These are phyloP conservation scores for Penicillium longicatenatum DNA, from an alignment of 495 filamentous ascomycete species.

Conservation along the genomic window DNA sequence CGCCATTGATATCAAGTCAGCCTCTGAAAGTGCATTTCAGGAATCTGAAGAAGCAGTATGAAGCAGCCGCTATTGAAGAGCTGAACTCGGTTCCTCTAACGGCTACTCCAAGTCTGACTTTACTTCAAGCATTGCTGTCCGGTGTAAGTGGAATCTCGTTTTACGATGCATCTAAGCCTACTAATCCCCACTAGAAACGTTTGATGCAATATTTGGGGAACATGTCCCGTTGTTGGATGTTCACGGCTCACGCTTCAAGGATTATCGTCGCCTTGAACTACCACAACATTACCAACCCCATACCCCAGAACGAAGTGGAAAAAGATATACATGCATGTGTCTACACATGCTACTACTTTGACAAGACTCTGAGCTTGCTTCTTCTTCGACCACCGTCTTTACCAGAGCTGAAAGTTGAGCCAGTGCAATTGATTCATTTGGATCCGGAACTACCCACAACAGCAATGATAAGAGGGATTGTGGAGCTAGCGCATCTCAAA, in stretches of 20 bases:
- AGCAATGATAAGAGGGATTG: conserved; percentile 24
- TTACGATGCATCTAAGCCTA: background rate
- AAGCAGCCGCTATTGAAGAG: conserved; percentile 21
- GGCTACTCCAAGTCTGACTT: conserved; percentile 26
- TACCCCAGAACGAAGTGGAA: conserved; percentile 23
- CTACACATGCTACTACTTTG: conserved; percentile 37
- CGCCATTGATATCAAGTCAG: conserved; percentile 22
- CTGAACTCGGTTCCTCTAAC: conserved; percentile 26
- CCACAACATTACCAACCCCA: conserved; percentile 25
- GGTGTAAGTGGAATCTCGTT: conserved; percentile 18
- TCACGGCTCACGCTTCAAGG: conserved; percentile 26
- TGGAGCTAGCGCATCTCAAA: conserved; percentile 30
- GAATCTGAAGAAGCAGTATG: conserved; percentile 27
- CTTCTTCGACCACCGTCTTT: conserved; percentile 37
- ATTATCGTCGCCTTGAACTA: conserved; percentile 33
- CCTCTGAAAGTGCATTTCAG: conserved; percentile 23
- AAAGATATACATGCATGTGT: conserved; percentile 31
- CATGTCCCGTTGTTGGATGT: conserved; percentile 32
- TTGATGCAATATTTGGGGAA: conserved; percentile 32
- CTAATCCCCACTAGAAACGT: conserved; percentile 19
- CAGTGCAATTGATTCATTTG: conserved; percentile 24
- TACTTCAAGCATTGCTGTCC: conserved; percentile 32
- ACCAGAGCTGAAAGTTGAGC: conserved; percentile 31
- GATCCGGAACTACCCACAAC: conserved; percentile 27
- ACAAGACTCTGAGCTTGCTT: conserved; percentile 39